These are phyloP conservation scores for Candida frijolesensis DNA, from an alignment of 1,139 yeast genomes.

Conservation along the genomic window DNA sequence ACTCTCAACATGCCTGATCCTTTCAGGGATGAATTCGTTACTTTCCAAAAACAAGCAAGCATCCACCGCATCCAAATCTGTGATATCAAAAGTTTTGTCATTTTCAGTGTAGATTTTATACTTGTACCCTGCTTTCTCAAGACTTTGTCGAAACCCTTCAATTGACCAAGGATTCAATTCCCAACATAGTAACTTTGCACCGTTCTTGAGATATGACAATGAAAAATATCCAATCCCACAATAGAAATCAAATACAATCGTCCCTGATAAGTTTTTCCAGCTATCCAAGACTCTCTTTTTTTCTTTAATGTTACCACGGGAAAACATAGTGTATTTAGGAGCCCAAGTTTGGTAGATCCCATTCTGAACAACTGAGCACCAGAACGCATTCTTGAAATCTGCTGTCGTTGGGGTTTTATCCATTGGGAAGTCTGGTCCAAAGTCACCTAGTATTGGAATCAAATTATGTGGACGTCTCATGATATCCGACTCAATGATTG, in stretches of 20 bases:
- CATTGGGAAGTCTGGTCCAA: conserved; percentile 49
- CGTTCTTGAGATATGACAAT: conserved; percentile 60
- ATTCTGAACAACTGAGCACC: conserved; percentile 75
- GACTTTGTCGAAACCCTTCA: conserved; percentile 65
- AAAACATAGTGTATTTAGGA: conserved; percentile 84
- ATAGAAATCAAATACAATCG: conserved; percentile 67
- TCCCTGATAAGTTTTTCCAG: conserved; percentile 34
- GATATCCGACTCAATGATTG: conserved; percentile 56
- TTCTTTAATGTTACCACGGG: conserved; percentile 86
- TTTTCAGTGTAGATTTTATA: conserved; percentile 31
- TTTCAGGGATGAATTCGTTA: conserved; percentile 49
- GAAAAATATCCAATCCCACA: conserved; percentile 89
- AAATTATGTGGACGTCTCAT: conserved; percentile 68
- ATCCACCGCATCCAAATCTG: conserved; percentile 19
- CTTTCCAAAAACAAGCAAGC: conserved; percentile 59
- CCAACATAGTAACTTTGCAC: conserved; percentile 72
- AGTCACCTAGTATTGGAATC: conserved; percentile 63
- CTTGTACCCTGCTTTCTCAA: conserved; percentile 44
- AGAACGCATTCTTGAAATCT: conserved; percentile 58
- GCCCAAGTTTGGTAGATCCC: conserved; percentile 84
- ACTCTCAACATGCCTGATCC: conserved; percentile 36
- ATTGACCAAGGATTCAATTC: conserved; percentile 87
- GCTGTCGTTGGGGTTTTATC: conserved; percentile 36
- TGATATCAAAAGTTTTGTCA: conserved; percentile 30
- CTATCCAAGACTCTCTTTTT: conserved; percentile 61